These are phyloP conservation scores for Amauroascus verrucosus DNA, from an alignment of 2,329 filamentous ascomycete genomes.

Conservation along the genomic window DNA sequence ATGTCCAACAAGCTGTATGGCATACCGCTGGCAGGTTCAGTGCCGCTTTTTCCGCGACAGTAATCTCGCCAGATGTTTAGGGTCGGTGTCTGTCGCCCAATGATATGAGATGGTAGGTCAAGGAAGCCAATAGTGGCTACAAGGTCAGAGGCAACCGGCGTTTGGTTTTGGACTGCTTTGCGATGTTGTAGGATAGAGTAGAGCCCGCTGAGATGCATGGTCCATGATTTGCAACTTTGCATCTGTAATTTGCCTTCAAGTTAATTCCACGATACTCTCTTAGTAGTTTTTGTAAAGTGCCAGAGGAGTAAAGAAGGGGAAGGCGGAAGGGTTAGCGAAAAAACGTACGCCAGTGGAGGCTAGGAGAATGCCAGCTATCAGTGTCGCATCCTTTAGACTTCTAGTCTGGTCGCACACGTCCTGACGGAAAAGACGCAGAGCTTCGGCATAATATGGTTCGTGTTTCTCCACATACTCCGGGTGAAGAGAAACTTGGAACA, in stretches of 20 bases:
- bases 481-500: constrained; percentile 13
- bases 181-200: constrained; percentile 12
- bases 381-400: constrained; percentile 11
- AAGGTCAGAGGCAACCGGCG: constrained; percentile 11
- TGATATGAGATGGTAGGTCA: constrained; percentile 13
- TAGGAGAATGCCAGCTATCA: constrained; percentile 14
- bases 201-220: constrained; percentile 14
- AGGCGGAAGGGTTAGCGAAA: neutral
- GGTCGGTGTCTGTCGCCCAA: constrained; percentile 11
- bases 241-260: neutral
- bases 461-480: constrained; percentile 12
- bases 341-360: constrained; percentile 12
- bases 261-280: neutral
- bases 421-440: constrained; percentile 11
- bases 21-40: constrained; percentile 12
- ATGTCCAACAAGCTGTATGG: constrained; percentile 14
- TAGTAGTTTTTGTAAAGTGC: neutral
- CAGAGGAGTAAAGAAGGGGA: neutral
- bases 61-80: constrained; percentile 16
- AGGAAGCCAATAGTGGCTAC: constrained; percentile 14
- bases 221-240: constrained; percentile 15
- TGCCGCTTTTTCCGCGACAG: constrained; percentile 13
- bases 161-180: constrained; percentile 1
- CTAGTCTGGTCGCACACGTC: constrained; percentile 10
- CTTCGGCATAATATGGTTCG: constrained; percentile 12